Conservation (phyloP, 2,329 filamentous ascomycete genomes). For the Alternaria brassicicola region DNA sequence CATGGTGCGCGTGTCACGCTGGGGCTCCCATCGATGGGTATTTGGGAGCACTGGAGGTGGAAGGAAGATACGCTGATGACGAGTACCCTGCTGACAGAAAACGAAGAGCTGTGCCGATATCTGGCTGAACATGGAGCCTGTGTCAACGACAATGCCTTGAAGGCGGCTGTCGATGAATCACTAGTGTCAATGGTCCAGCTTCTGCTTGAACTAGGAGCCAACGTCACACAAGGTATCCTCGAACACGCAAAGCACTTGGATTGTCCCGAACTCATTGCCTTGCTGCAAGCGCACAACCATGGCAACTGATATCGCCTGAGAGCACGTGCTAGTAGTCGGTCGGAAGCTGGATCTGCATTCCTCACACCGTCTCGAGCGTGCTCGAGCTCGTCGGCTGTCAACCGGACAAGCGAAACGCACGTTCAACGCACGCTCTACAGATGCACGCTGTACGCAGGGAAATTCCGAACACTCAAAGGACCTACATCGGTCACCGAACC, state of each 20-base stretch:
- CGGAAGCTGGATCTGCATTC: neutral
- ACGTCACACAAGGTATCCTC: neutral
- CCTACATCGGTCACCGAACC: conserved; percentile 1
- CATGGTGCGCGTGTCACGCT: neutral
- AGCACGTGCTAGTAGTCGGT: neutral
- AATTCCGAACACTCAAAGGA: neutral
- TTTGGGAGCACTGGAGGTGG: neutral
- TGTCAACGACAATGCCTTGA: neutral
- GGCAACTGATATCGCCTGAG: neutral
- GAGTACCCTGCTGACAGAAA: neutral
- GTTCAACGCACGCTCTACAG: neutral
- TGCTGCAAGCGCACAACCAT: neutral
- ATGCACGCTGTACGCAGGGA: neutral
- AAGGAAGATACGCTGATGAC: neutral
- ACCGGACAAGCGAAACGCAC: neutral
- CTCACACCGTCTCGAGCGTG: neutral
- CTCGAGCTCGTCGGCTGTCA: neutral
- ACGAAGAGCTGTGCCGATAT: neutral
- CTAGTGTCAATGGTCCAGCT: neutral
- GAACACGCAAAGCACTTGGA: neutral
- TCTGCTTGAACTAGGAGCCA: neutral
- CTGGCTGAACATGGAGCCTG: neutral
- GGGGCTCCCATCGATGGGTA: neutral
- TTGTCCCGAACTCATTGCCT: neutral
- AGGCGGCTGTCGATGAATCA: neutral